Evolutionary conservation across 2,329 filamentous ascomycete genomes (phyloP).

Genomic region (Aschersonia sp.): DNA sequence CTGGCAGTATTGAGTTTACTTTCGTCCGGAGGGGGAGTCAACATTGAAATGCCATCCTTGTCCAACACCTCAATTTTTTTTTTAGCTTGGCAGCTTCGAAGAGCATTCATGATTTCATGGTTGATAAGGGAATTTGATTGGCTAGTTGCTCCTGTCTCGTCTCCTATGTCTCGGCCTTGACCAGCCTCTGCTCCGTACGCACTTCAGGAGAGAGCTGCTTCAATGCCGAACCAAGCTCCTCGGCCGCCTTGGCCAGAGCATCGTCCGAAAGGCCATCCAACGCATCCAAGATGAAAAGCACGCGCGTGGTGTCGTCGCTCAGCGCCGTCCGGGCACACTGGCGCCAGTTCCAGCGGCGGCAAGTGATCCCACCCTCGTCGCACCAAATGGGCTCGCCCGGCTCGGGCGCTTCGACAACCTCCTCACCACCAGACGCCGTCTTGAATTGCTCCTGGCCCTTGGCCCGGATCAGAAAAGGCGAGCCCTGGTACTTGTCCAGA

Average conservation of each 20-base stretch:
- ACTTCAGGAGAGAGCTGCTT: neutral
- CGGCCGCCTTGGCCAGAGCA: neutral
- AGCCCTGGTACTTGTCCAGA: slow-evolving; percentile 7
- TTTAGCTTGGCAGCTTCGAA: too few relatives aligned
- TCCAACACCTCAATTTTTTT: too few relatives aligned
- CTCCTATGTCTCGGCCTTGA: neutral
- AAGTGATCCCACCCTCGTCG: slow-evolving; percentile 7
- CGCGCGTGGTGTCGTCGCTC: slow-evolving; percentile 1
- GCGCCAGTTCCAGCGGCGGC: slow-evolving; percentile 9
- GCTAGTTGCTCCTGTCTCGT: too few relatives aligned
- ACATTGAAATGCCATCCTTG: too few relatives aligned
- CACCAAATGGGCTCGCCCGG: slow-evolving; percentile 8
- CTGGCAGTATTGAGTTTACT: too few relatives aligned
- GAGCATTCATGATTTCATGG: too few relatives aligned
- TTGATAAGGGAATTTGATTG: too few relatives aligned
- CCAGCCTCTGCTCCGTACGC: neutral
- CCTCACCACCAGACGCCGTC: neutral
- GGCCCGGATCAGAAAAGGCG: slow-evolving; percentile 5
- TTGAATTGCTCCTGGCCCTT: slow-evolving; percentile 2
- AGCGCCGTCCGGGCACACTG: slow-evolving; percentile 7
- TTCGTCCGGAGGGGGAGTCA: too few relatives aligned
- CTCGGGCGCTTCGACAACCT: slow-evolving; percentile 2
- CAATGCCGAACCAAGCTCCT: neutral
- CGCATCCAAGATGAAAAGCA: neutral
- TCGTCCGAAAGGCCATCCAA: neutral